These are phyloP conservation scores for Coccinonectria pachysandricola DNA, from an alignment of 2,329 filamentous ascomycete genomes.

Conservation along the genomic window DNA sequence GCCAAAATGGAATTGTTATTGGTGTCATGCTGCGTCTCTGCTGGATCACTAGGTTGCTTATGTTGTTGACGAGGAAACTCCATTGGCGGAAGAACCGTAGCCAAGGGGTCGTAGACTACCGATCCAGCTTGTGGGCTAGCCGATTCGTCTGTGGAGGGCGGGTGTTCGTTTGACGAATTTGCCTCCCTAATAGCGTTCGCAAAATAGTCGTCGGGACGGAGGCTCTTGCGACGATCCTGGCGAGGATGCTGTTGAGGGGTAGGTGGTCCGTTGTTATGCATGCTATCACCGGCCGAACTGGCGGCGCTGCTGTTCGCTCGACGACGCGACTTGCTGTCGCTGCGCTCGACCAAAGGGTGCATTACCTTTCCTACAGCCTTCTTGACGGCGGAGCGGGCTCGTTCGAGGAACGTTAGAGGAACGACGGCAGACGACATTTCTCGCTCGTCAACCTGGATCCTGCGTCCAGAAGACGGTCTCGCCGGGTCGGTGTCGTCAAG, in stretches of 20 bases:
- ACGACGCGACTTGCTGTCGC: slow-evolving; percentile 42
- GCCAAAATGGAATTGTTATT: slow-evolving; percentile 17
- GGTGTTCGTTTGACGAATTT: slow-evolving; percentile 11
- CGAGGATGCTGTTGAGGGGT: slow-evolving; percentile 36
- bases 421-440: slow-evolving; percentile 88
- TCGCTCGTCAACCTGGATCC: slow-evolving; percentile 83
- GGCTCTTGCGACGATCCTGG: slow-evolving; percentile 42
- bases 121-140: slow-evolving; percentile 15
- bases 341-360: slow-evolving; percentile 47
- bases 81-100: slow-evolving; percentile 26
- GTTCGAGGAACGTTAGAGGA: slow-evolving; percentile 76
- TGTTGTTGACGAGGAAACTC: slow-evolving; percentile 15
- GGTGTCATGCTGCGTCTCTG: slow-evolving; percentile 12
- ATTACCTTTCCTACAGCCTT: slow-evolving; percentile 56
- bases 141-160: slow-evolving; percentile 16
- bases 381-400: slow-evolving; percentile 68
- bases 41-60: slow-evolving; percentile 17
- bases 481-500: slow-evolving; percentile 89
- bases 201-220: slow-evolving; percentile 47
- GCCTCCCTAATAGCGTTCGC: slow-evolving; percentile 28
- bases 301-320: slow-evolving; percentile 53
- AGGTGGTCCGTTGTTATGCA: slow-evolving; percentile 34
- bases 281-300: slow-evolving; percentile 51
- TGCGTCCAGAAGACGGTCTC: slow-evolving; percentile 65
- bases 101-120: slow-evolving; percentile 29